These are phyloP conservation scores for Collybiopsis luxurians DNA, from an alignment of 768 basidiomycete genomes.

Conservation along the genomic window DNA sequence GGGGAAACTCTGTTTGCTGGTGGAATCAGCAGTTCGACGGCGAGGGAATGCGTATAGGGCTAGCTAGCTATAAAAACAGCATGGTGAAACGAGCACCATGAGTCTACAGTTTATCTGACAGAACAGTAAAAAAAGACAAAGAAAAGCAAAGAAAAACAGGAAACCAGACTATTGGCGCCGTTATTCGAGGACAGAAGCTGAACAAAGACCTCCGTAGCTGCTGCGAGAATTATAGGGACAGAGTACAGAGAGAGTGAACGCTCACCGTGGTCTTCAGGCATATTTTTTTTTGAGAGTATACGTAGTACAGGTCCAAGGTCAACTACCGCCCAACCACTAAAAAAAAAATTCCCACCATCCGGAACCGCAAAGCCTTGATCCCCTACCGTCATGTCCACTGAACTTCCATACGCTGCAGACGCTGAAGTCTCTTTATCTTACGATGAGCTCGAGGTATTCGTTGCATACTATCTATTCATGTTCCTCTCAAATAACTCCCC, in stretches of 20 bases:
- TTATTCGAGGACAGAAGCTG: neutral
- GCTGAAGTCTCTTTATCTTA: conserved; percentile 85
- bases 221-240: neutral
- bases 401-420: conserved; percentile 94
- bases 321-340: no score
- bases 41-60: conserved; percentile 33
- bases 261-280: conserved; percentile 59
- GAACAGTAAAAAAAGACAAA: conserved; percentile 22
- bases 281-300: conserved; percentile 17
- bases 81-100: conserved; percentile 65
- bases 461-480: no score
- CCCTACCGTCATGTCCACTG: conserved; percentile 54
- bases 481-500: no score
- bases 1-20: conserved; percentile 31
- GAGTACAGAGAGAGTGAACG: conserved; percentile 13
- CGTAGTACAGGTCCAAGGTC: conserved; percentile 4
- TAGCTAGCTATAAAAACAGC: conserved; percentile 66
- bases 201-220: conserved; percentile 6
- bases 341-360: no score
- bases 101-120: conserved; percentile 49
- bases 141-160: neutral
- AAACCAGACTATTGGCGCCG: neutral
- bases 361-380: no score
- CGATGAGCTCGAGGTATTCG: conserved; percentile 85
- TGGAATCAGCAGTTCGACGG: conserved; percentile 36